Conservation (phyloP, 2,329 filamentous ascomycete genomes). For the Dothidotthia symphoricarpi region DNA sequence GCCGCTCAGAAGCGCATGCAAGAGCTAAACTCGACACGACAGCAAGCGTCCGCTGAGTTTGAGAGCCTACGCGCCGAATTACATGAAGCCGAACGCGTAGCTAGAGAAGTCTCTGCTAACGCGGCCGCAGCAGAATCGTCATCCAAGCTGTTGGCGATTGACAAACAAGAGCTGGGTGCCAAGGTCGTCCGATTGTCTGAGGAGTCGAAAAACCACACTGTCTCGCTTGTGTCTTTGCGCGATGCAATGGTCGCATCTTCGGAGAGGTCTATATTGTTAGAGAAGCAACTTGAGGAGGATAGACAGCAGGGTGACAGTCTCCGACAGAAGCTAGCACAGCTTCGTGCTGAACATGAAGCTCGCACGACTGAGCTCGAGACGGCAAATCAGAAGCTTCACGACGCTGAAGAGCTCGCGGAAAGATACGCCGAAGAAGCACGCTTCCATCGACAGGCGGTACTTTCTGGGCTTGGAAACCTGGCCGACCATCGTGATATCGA, state of each 20-base stretch:
- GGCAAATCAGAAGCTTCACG: slow-evolving; percentile 69
- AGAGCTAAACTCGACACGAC: slow-evolving; percentile 80
- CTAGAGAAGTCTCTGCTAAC: slow-evolving; percentile 76
- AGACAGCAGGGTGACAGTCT: slow-evolving; percentile 70
- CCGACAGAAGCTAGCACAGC: slow-evolving; percentile 71
- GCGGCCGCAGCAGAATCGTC: slow-evolving; percentile 74
- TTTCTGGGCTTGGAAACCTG: slow-evolving; percentile 78
- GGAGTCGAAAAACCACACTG: slow-evolving; percentile 67
- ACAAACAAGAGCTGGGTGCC: slow-evolving; percentile 73
- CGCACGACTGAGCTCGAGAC: slow-evolving; percentile 74
- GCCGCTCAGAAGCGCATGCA: slow-evolving; percentile 79
- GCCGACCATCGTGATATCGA: slow-evolving; percentile 54
- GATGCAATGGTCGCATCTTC: slow-evolving; percentile 76
- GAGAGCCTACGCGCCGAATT: slow-evolving; percentile 84
- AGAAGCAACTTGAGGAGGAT: slow-evolving; percentile 82
- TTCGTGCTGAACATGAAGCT: slow-evolving; percentile 81
- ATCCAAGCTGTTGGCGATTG: slow-evolving; percentile 74
- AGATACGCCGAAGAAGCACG: slow-evolving; percentile 84
- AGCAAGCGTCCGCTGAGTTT: slow-evolving; percentile 78
- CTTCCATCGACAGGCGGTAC: slow-evolving; percentile 77
- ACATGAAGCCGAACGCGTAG: slow-evolving; percentile 72
- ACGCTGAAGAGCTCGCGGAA: slow-evolving; percentile 84
- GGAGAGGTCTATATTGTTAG: slow-evolving; percentile 72
- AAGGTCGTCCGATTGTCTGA: slow-evolving; percentile 66
- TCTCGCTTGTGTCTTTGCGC: slow-evolving; percentile 71